These are phyloP conservation scores for Penicillium verhagenii DNA, from an alignment of 495 filamentous ascomycete species.

Conservation along the genomic window DNA sequence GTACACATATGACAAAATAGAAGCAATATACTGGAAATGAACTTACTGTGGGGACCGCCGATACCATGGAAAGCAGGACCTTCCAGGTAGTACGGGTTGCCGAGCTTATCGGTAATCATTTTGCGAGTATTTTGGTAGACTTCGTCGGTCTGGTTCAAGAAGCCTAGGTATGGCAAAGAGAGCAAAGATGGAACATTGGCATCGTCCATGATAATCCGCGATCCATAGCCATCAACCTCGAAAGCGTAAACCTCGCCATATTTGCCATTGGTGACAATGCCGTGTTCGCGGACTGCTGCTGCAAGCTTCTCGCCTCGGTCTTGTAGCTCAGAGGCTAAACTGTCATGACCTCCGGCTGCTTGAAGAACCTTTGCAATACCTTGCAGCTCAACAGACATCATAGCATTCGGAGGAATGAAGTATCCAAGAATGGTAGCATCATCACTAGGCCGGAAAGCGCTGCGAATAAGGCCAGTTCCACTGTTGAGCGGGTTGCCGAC, in stretches of 20 bases:
- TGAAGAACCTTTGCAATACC: constrained; percentile 69
- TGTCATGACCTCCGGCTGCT: constrained; percentile 51
- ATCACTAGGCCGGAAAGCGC: constrained; percentile 94
- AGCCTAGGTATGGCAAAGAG: constrained; percentile 83
- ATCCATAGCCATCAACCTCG: constrained; percentile 95
- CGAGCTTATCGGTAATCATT: constrained; percentile 76
- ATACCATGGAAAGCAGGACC: constrained; percentile 84
- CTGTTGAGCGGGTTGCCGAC: constrained; percentile 87
- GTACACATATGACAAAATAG: background rate
- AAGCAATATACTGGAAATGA: background rate
- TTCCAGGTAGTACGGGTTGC: constrained; percentile 87
- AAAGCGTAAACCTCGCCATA: constrained; percentile 93
- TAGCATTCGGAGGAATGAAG: constrained; percentile 94
- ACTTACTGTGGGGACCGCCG: constrained; percentile 68
- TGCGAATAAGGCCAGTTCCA: constrained; percentile 82
- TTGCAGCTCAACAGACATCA: constrained; percentile 89
- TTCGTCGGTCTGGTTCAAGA: constrained; percentile 61
- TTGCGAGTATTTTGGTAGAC: constrained; percentile 87
- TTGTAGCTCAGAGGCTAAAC: constrained; percentile 53
- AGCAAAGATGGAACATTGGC: constrained; percentile 92
- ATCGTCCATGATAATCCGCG: constrained; percentile 91
- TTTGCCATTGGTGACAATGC: constrained; percentile 78
- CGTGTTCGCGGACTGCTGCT: constrained; percentile 80
- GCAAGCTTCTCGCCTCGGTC: constrained; percentile 67
- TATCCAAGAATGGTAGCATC: constrained; percentile 95